These are phyloP conservation scores for Sarcodon aspratus DNA, from an alignment of 768 basidiomycete species.

Conservation along the genomic window DNA sequence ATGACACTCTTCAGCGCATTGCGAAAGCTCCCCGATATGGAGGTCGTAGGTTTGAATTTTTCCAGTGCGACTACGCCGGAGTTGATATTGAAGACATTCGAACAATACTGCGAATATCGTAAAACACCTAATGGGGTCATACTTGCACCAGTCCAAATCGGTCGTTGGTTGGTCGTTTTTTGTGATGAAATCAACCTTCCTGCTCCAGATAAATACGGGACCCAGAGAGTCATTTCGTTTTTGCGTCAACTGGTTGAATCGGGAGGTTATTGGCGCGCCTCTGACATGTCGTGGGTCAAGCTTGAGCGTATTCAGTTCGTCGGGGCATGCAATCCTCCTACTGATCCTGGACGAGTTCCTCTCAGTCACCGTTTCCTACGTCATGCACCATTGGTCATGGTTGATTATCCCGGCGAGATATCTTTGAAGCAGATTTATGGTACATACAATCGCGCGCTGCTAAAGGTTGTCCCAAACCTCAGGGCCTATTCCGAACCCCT, in stretches of 20 bases:
- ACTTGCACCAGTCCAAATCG: conserved; percentile 87
- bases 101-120: conserved; percentile 98
- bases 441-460: conserved; percentile 90
- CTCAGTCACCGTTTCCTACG: conserved; percentile 95
- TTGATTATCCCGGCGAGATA: conserved; percentile 95
- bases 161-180: conserved; percentile 98
- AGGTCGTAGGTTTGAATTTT: conserved; percentile 98
- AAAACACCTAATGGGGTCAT: conserved; percentile 98
- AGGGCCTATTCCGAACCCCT: conserved; percentile 89
- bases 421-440: conserved; percentile 98
- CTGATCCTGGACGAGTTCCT: conserved; percentile 98
- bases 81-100: conserved; percentile 97
- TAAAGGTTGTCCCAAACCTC: conserved; percentile 92
- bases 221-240: conserved; percentile 97
- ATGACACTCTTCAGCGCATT: conserved; percentile 99
- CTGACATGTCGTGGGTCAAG: conserved; percentile 95
- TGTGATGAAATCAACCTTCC: conserved; percentile 99
- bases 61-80: conserved; percentile 98
- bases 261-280: conserved; percentile 89
- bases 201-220: conserved; percentile 94
- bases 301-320: conserved; percentile 99
- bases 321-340: conserved; percentile 98
- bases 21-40: conserved; percentile 96
- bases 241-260: conserved; percentile 92
- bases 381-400: conserved; percentile 96